Evolutionary conservation across 176 grass and related monocot genomes (phyloP).

Genomic region (Microstegium vimineum): DNA sequence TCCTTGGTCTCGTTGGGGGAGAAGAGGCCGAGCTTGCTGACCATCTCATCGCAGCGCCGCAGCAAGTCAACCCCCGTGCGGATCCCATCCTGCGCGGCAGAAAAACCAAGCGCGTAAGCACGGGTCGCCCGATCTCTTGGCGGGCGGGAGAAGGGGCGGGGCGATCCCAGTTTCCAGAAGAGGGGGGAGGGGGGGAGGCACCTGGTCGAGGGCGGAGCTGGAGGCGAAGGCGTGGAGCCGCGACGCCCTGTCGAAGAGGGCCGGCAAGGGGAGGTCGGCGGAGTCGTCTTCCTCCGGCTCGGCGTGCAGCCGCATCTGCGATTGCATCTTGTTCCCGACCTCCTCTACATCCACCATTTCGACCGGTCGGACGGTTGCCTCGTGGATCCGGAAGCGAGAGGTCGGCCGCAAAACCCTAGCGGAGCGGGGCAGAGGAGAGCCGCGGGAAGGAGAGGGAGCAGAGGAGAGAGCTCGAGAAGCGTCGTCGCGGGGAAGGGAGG

Average conservation of each 20-base stretch:
- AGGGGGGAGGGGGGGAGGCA: neutral
- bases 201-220: conserved; percentile 65
- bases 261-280: conserved; percentile 58
- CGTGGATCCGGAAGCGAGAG: neutral
- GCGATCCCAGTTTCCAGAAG: neutral
- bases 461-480: neutral
- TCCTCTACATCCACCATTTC: conserved; percentile 41
- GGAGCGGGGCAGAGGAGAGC: neutral
- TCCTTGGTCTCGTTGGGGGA: conserved; percentile 93
- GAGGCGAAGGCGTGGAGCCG: conserved; percentile 61
- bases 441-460: neutral
- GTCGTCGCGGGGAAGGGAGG: neutral
- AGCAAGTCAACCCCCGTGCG: conserved; percentile 65
- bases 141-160: conserved; percentile 25
- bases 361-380: neutral
- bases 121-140: neutral
- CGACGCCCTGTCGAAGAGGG: conserved; percentile 69
- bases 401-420: neutral
- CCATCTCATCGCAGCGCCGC: conserved; percentile 76
- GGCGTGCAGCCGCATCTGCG: conserved; percentile 27
- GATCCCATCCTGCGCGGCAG: conserved; percentile 34
- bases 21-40: conserved; percentile 82
- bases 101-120: neutral
- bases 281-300: conserved; percentile 17
- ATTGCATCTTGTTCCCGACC: conserved; percentile 26